These are phyloP conservation scores for Podosphaera aphanis DNA, from an alignment of 2,329 filamentous ascomycete genomes.

Conservation along the genomic window DNA sequence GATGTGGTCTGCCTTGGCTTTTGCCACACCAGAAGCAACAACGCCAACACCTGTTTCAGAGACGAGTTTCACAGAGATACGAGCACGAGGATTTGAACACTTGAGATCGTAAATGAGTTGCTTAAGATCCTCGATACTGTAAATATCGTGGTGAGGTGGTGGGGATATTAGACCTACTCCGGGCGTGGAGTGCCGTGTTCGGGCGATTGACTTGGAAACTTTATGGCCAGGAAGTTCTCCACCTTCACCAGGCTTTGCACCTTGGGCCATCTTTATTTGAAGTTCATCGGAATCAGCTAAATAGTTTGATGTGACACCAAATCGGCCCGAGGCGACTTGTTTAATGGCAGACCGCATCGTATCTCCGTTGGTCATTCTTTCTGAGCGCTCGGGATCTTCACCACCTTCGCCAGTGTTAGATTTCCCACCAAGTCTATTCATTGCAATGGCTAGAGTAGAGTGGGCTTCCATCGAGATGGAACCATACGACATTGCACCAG, in stretches of 20 bases:
- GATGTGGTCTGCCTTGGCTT: conserved; percentile 92
- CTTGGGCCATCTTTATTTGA: conserved; percentile 98
- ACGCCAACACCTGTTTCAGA: conserved; percentile 96
- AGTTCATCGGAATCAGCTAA: conserved; percentile 86
- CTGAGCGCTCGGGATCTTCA: conserved; percentile 77
- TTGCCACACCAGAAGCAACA: conserved; percentile 88
- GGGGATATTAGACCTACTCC: conserved; percentile 91
- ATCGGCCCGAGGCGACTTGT: conserved; percentile 86
- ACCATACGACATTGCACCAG: conserved; percentile 94
- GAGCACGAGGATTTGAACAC: conserved; percentile 76
- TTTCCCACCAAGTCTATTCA: conserved; percentile 91
- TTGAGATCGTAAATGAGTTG: conserved; percentile 95
- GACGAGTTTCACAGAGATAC: conserved; percentile 90
- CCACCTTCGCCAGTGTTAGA: conserved; percentile 96
- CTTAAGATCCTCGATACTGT: conserved; percentile 94
- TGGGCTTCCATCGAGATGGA: conserved; percentile 98
- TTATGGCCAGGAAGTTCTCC: conserved; percentile 94
- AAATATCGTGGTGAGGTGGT: conserved; percentile 92
- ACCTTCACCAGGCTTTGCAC: conserved; percentile 91
- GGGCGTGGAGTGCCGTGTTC: conserved; percentile 84
- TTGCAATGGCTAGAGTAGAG: conserved; percentile 81
- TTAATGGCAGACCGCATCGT: conserved; percentile 96
- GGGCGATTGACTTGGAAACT: conserved; percentile 79
- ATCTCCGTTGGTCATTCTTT: conserved; percentile 71
- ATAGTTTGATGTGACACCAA: conserved; percentile 88